Conservation (phyloP, 2,329 filamentous ascomycete genomes). For the Blastomyces gilchristii region DNA sequence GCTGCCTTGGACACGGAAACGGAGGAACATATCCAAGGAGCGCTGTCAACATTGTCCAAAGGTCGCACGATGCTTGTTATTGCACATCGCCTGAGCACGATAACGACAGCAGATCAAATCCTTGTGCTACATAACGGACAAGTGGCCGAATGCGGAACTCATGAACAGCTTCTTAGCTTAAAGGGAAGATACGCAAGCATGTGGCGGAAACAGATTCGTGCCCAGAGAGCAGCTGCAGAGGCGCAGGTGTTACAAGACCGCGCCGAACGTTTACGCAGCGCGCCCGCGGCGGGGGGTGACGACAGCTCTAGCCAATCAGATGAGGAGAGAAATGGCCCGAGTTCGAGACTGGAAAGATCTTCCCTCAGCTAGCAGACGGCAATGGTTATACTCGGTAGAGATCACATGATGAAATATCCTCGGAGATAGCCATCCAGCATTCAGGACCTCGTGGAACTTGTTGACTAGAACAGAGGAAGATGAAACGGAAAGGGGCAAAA, state of each 20-base stretch:
- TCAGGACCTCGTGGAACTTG: neutral
- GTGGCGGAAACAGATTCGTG: constrained; percentile 81
- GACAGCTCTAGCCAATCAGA: constrained; percentile 42
- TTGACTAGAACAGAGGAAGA: constrained; percentile 1
- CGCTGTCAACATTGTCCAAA: constrained; percentile 67
- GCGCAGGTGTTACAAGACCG: constrained; percentile 40
- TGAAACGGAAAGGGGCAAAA: neutral
- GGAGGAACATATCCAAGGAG: constrained; percentile 84
- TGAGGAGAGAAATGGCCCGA: constrained; percentile 27
- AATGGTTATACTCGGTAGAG: constrained; percentile 9
- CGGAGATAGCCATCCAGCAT: neutral
- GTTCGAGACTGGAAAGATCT: constrained; percentile 10
- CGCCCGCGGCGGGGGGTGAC: constrained; percentile 29
- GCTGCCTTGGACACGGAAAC: constrained; percentile 86
- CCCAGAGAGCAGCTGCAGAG: constrained; percentile 58
- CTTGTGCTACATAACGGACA: constrained; percentile 66
- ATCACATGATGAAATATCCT: neutral
- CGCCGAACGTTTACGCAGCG: constrained; percentile 35
- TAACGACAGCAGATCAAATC: constrained; percentile 77
- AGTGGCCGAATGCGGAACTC: constrained; percentile 67
- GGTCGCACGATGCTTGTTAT: constrained; percentile 92
- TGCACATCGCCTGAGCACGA: constrained; percentile 77
- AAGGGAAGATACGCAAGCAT: constrained; percentile 70
- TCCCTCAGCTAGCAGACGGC: constrained; percentile 11
- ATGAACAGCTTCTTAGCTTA: constrained; percentile 60